Percentiles rank a stretch among this genome's conserved stretches.
Conservation (phyloP, 805 yeast species). For the Sugiyamaella lignohabitans region DNA sequence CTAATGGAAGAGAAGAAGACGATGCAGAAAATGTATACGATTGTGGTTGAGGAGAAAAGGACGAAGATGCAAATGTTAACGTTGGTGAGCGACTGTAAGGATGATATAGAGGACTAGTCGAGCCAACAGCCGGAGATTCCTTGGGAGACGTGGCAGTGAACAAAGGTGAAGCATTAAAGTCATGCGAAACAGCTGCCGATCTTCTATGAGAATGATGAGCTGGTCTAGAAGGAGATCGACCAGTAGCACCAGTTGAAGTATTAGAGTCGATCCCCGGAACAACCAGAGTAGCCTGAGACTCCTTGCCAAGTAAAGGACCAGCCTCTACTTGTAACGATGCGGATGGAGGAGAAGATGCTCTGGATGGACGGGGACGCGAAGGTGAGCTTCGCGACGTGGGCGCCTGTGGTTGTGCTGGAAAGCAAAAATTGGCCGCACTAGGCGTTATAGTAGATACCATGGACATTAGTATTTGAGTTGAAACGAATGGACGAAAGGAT, state of each 20-base stretch:
- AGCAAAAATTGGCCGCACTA: constrained; percentile 10
- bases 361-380: constrained; percentile 7
- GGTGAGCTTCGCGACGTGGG: neutral
- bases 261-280: neutral
- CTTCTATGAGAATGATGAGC: constrained; percentile 65
- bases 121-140: neutral
- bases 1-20: constrained; percentile 12
- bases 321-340: neutral
- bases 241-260: constrained; percentile 1
- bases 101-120: neutral
- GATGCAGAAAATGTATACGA: constrained; percentile 8
- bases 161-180: constrained; percentile 36
- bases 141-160: neutral
- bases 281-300: neutral
- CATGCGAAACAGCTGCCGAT: constrained; percentile 85
- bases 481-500: constrained; percentile 1
- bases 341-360: neutral
- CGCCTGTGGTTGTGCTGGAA: constrained; percentile 8
- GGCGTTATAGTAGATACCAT: constrained; percentile 14
- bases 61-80: constrained; percentile 16
- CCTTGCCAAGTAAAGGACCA: constrained; percentile 2
- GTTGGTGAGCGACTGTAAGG: constrained; percentile 16
- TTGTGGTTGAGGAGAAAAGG: constrained; percentile 15
- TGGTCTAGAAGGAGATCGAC: constrained; percentile 4
- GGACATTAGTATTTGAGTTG: constrained; percentile 5